A percentile compares a stretch with the other conserved stretches of the same genome.
Evolutionary conservation across 805 yeast genomes (phyloP).

Genomic region (Suhomyces sp.): DNA sequence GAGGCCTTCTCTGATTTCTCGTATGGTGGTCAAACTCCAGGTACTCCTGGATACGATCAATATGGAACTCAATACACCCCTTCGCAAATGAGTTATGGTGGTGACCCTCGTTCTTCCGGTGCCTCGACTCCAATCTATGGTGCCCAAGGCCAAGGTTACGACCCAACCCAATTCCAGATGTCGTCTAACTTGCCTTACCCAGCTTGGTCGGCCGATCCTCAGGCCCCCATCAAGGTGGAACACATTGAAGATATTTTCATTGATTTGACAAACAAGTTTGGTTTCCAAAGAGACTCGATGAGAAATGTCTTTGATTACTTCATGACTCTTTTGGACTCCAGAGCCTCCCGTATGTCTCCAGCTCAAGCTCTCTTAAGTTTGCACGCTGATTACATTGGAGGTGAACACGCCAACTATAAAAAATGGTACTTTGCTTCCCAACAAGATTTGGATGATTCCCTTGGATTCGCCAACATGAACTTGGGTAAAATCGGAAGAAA

Average conservation of each 20-base stretch:
- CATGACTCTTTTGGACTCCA: constrained; percentile 78
- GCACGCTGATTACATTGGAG: constrained; percentile 88
- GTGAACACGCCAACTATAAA: constrained; percentile 80
- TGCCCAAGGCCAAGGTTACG: constrained; percentile 51
- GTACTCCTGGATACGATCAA: constrained; percentile 67
- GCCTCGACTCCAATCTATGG: constrained; percentile 94
- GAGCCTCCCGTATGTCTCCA: constrained; percentile 87
- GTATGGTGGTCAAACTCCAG: constrained; percentile 54
- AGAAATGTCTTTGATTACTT: constrained; percentile 88
- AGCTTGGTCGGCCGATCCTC: constrained; percentile 98
- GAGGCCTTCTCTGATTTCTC: constrained; percentile 70
- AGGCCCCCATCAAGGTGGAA: constrained; percentile 77
- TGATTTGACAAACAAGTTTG: constrained; percentile 78
- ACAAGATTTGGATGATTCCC: constrained; percentile 78
- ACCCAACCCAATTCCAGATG: constrained; percentile 64
- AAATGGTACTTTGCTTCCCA: constrained; percentile 91
- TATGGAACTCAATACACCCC: constrained; percentile 76
- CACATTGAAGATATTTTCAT: constrained; percentile 86
- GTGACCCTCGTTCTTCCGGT: constrained; percentile 80
- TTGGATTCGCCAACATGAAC: constrained; percentile 80
- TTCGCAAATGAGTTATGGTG: constrained; percentile 84
- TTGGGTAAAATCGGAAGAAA: constrained; percentile 74
- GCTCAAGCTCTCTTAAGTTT: constrained; percentile 79
- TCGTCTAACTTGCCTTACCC: constrained; percentile 93
- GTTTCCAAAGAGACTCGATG: constrained; percentile 92